Evolutionary conservation across 139 green algal genomes (phyloP), one percentile per base, ranked within the genome.

Genomic region (Chlorella ohadii): DNA sequence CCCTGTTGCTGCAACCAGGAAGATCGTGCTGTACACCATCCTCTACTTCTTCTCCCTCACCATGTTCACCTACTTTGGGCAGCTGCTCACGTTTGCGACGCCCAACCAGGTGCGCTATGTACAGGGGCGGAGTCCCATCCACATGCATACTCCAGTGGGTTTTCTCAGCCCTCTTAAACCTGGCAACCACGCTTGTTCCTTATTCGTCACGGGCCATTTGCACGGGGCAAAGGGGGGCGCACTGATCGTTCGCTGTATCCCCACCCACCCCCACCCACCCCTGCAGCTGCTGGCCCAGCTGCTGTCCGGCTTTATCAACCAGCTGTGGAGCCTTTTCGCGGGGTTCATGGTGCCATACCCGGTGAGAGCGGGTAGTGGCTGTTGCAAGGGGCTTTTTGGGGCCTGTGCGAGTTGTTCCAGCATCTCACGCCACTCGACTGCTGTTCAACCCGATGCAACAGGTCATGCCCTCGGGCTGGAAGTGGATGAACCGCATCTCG

Each of bases 261-360:
- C 72, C 0, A 38, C 84, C 25, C 65, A 79, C 2, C 36, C 74
- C 51, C 57, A 59, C 13, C 28, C 47, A 17, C 33, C n/a, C n/a
- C 47, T 51, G 73, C 73, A 81, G n/a, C 79, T 91, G 16, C 55
- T 91, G 36, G 81, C 87, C 19, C 72, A 83, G 39, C 47, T 90
- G 72, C 70, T 84, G 9, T 20, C 15, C 17, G 72, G 71, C 25
- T 81, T 88, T 38, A 64, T 88, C 20, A 91, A 89, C 76, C 88
- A 92, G 75, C 85, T 96, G 7, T 95, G 86, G 86, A 94, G 2
- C 47, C 47, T 77, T 11, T 65, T 76, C 36, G 23, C 65, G 1
- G 31, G 65, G 38, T 97, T 97, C 81, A 81, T 94, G 75, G 92
- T 95, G 39, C 90, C 93, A 25, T 97, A 95, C 86, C 85, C 92